phyloP scores from a whole-genome alignment of 768 basidiomycete species.

The Lyophyllum semitale region DNA sequence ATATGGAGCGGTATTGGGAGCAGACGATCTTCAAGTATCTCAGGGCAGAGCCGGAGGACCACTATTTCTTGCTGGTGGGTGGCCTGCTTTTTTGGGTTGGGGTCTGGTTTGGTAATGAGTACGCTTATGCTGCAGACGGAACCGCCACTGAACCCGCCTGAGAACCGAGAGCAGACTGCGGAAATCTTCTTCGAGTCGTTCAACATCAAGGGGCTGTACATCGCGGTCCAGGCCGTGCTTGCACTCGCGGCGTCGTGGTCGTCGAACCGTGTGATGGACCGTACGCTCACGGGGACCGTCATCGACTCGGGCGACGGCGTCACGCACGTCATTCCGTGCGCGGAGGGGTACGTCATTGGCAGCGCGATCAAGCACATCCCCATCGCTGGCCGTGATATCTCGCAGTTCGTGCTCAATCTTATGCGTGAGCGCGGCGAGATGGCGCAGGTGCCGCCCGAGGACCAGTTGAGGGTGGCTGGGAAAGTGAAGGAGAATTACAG shows the following conservation, averaged over 20 bases:
- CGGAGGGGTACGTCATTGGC: constrained; percentile 98
- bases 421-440: constrained; percentile 95
- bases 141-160: constrained; percentile 95
- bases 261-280: constrained; percentile 84
- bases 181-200: constrained; percentile 99
- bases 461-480: constrained; percentile 87
- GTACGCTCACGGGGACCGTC: constrained; percentile 94
- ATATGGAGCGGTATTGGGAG: constrained; percentile 99
- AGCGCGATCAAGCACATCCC: constrained; percentile 99
- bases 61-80: constrained; percentile 94
- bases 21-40: constrained; percentile 99
- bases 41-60: constrained; percentile 97
- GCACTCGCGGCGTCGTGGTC: constrained; percentile 98
- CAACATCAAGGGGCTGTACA: constrained; percentile 98
- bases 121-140: constrained; percentile 69
- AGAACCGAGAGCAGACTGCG: constrained; percentile 98
- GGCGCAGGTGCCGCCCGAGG: constrained; percentile 88
- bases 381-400: constrained; percentile 96
- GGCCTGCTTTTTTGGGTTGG: neutral
- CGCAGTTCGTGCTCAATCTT: constrained; percentile 93
- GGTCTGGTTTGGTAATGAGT: neutral
- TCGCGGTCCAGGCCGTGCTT: constrained; percentile 97
- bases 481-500: constrained; percentile 98
- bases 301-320: constrained; percentile 99
- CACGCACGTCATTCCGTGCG: constrained; percentile 94